Base-by-base conservation (phyloP, 2,329 filamentous ascomycete species). In the Aspergillus intermedius region DNA sequence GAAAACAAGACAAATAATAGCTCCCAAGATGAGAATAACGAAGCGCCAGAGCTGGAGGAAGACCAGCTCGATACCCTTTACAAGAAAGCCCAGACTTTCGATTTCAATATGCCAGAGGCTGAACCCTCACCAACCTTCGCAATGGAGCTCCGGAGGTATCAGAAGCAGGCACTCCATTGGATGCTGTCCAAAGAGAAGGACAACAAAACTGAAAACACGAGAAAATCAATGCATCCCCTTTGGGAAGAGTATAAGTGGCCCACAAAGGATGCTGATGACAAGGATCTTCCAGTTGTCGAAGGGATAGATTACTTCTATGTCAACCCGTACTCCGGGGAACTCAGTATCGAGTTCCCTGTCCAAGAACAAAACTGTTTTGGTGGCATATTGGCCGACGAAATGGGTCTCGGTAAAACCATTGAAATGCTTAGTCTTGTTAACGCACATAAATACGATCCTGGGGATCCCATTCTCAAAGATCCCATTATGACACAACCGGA, bases 211-310 rank as follows among this genome's bases (percentile, higher is more conserved):
- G 8, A 17, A 5, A 79, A 82, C 34, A 81, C 83, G 47, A 83
- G 91, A 60, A 75, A 76, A 3, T 96, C 90, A 0, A 95, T 98
- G 88, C 91, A 98, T 68, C 93, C 93, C 0, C 69, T 98, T 0
- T 98, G 93, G 93, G 93, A 98, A 69, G 88, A 97, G 64, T 98
- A 98, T 59, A 67, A 73, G 2, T 98, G 91, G 90, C 93, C 93
- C 0, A 74, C 75, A 0, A 90, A 91, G 63, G 93, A 98, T 68
- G 84, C 87, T 34, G 87, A 97, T 56, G 91, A 93, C 56, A 81
- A 87, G 39, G 80, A 86, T 4, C 63, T 96, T 9, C 83, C 86
- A 0, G 62, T 65, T 15, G 76, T 93, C 6, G 73, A 81, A 8
- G 81, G 78, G 2, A 83, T 90, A 57, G 69, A 80, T 6, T 82